Conservation (phyloP, 345 rosid species). For the Moricandia arvensis region DNA sequence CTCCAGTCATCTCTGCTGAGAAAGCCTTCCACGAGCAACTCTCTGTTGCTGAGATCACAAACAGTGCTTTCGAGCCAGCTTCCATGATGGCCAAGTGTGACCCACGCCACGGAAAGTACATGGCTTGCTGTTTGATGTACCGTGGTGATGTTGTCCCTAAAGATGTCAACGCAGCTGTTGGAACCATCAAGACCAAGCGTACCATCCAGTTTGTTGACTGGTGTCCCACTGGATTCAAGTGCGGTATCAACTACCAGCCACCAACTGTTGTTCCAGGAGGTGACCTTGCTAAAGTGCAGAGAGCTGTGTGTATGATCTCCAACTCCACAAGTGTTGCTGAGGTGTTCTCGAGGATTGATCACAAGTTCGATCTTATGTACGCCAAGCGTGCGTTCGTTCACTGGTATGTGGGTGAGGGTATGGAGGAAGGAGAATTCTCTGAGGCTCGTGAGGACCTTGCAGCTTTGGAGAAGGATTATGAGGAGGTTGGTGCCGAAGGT, state of each 20-base stretch:
- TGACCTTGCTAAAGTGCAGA: conserved; percentile 72
- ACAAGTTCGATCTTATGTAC: conserved; percentile 74
- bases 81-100: no score
- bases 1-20: no score
- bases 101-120: no score
- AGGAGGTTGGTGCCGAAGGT: conserved; percentile 77
- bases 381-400: conserved; percentile 73
- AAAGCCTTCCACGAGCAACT: no score
- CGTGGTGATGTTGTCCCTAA: conserved; percentile 52
- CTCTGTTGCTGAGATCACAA: no score
- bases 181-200: conserved; percentile 70
- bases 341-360: conserved; percentile 71
- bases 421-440: conserved; percentile 80
- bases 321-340: conserved; percentile 75
- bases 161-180: conserved; percentile 78
- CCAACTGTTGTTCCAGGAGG: conserved; percentile 83
- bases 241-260: conserved; percentile 75
- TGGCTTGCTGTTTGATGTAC: no score
- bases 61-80: no score
- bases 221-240: conserved; percentile 76
- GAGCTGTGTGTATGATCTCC: conserved; percentile 79
- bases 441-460: conserved; percentile 81
- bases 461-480: conserved; percentile 71
- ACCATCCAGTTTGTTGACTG: conserved; percentile 73
- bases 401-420: conserved; percentile 83